Evolutionary conservation across 805 yeast species (phyloP).

Genomic region (Candida wancherniae): DNA sequence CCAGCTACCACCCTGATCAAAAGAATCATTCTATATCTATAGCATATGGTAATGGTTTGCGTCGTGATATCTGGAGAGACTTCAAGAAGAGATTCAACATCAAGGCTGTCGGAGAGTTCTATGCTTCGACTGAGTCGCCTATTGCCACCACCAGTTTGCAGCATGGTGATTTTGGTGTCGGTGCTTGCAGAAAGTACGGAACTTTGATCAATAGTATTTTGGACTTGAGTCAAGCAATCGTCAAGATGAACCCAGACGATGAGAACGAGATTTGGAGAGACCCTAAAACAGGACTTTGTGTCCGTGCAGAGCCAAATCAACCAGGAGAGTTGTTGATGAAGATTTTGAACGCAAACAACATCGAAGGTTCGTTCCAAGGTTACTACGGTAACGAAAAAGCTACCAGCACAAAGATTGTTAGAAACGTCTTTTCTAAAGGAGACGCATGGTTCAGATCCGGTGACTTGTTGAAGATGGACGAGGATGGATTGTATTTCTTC

Average conservation of each 20-base stretch:
- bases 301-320: slow-evolving; percentile 49
- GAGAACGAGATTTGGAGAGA: slow-evolving; percentile 68
- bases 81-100: slow-evolving; percentile 76
- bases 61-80: slow-evolving; percentile 82
- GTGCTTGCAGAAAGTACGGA: slow-evolving; percentile 85
- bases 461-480: slow-evolving; percentile 69
- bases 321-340: slow-evolving; percentile 88
- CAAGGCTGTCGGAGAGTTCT: slow-evolving; percentile 78
- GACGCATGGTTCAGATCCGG: slow-evolving; percentile 92
- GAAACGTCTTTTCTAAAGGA: slow-evolving; percentile 74
- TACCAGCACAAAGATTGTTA: slow-evolving; percentile 67
- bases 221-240: slow-evolving; percentile 53
- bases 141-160: slow-evolving; percentile 81
- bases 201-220: slow-evolving; percentile 47
- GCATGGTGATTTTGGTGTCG: slow-evolving; percentile 72
- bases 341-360: slow-evolving; percentile 56
- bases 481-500: slow-evolving; percentile 67
- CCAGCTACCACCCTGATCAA: slow-evolving; percentile 65
- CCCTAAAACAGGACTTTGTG: slow-evolving; percentile 57
- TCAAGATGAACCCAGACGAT: slow-evolving; percentile 77
- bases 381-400: slow-evolving; percentile 78
- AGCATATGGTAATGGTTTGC: slow-evolving; percentile 88
- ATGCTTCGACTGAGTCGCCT: slow-evolving; percentile 92
- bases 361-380: slow-evolving; percentile 83
- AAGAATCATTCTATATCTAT: slow-evolving; percentile 52